Evolutionary conservation across 345 rosid genomes (phyloP).

Genomic region (Acer negundo): DNA sequence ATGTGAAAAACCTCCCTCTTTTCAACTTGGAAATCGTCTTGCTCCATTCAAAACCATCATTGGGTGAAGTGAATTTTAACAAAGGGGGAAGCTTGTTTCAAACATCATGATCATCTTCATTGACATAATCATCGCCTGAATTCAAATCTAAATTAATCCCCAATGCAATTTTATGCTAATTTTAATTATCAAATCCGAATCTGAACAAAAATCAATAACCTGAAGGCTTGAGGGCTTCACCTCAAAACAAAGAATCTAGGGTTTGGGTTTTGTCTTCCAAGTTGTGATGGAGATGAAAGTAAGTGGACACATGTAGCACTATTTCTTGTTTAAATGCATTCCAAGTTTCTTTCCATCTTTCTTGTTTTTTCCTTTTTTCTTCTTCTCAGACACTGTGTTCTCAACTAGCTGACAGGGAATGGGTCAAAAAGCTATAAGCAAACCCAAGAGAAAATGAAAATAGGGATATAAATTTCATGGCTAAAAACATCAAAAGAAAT

Average conservation of each 20-base stretch:
- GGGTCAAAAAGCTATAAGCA: background rate
- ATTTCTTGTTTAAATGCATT: background rate
- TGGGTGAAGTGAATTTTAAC: conserved; percentile 73
- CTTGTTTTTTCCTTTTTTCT: background rate
- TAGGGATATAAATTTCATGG: background rate
- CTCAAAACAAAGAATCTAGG: no score
- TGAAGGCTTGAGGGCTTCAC: conserved; percentile 33
- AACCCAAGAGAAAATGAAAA: background rate
- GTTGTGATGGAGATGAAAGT: background rate
- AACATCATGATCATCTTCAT: conserved; percentile 45
- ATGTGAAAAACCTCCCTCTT: conserved; percentile 59
- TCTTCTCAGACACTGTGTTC: background rate
- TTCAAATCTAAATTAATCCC: conserved; percentile 34
- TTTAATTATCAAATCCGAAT: conserved; percentile 27
- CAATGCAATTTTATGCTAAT: conserved; percentile 29
- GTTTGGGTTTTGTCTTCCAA: background rate
- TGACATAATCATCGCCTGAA: conserved; percentile 55
- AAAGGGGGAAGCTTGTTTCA: conserved; percentile 51
- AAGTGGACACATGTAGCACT: background rate
- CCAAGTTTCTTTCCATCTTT: background rate
- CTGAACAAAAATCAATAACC: conserved; percentile 48
- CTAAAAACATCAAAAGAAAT: background rate
- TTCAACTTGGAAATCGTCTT: conserved; percentile 62
- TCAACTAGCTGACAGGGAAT: background rate
- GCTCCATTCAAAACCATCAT: conserved; percentile 89